Evolutionary conservation across 1,139 yeast species (phyloP).

Genomic region (Debaryomyces robertsiae): DNA sequence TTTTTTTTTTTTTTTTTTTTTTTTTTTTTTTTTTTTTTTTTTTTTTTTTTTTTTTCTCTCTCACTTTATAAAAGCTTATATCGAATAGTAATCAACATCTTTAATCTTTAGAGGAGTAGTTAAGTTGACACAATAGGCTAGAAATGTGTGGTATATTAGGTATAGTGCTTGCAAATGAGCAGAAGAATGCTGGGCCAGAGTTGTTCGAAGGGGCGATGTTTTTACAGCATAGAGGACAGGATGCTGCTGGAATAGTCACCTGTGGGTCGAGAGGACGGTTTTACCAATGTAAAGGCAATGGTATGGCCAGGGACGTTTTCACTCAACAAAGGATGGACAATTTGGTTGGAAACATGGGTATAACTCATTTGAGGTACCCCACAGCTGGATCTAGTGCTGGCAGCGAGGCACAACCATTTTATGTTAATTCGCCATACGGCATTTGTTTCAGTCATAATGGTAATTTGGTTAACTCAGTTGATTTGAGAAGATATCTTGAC

Average conservation of each 20-base stretch:
- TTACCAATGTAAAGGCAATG: conserved; percentile 97
- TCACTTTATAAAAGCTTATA: too few relatives aligned
- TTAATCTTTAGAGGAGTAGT: conserved; percentile 1
- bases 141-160: conserved; percentile 95
- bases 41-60: too few relatives aligned
- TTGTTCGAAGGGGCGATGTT: conserved; percentile 91
- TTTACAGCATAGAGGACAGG: conserved; percentile 97
- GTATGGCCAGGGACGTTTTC: conserved; percentile 98
- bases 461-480: conserved; percentile 84
- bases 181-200: conserved; percentile 79
- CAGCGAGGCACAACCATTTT: conserved; percentile 98
- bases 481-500: conserved; percentile 77
- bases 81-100: conserved; percentile 3
- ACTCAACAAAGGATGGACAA: conserved; percentile 78
- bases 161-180: conserved; percentile 76
- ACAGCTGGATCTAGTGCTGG: conserved; percentile 98
- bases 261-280: conserved; percentile 93
- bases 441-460: conserved; percentile 91
- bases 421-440: conserved; percentile 96
- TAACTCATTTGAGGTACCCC: conserved; percentile 93
- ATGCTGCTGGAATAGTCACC: conserved; percentile 98
- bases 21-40: too few relatives aligned
- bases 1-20: conserved; percentile 6
- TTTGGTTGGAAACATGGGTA: conserved; percentile 91
- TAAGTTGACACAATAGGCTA: neutral